These are phyloP conservation scores for Alternaria gansuensis DNA, from an alignment of 2,329 filamentous ascomycete species.

Conservation along the genomic window DNA sequence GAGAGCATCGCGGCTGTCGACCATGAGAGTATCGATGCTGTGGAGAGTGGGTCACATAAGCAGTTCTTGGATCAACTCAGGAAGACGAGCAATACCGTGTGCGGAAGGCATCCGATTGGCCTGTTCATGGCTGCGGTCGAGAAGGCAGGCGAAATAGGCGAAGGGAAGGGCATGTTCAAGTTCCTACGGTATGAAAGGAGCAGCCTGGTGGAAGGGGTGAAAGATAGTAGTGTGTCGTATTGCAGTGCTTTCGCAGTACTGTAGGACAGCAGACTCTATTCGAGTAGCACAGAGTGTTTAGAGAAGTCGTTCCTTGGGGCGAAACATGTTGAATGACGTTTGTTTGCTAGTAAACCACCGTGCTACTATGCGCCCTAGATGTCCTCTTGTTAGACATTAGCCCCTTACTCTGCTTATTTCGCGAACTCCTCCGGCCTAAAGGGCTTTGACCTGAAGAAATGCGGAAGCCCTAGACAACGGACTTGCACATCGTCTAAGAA, in stretches of 20 bases:
- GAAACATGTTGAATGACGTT: no score
- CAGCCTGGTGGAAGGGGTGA: slow-evolving; percentile 70
- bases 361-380: no score
- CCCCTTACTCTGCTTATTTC: no score
- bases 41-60: slow-evolving; percentile 77
- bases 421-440: no score
- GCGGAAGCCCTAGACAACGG: no score
- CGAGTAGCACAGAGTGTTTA: not conserved
- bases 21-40: slow-evolving; percentile 81
- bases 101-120: slow-evolving; percentile 92
- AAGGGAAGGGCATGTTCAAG: slow-evolving; percentile 70
- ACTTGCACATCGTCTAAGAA: no score
- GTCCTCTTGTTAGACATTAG: no score
- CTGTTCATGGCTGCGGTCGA: slow-evolving; percentile 91
- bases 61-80: slow-evolving; percentile 74
- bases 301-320: no score
- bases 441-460: no score
- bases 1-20: slow-evolving; percentile 86
- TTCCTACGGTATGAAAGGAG: slow-evolving; percentile 91
- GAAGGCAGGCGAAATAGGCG: slow-evolving; percentile 56
- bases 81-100: slow-evolving; percentile 87
- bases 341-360: no score
- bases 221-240: slow-evolving; percentile 92
- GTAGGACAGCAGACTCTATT: slow-evolving; percentile 1
- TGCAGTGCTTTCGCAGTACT: slow-evolving; percentile 84